Base-by-base conservation (phyloP, 305 asterid genomes). In the Salvia sclarea region DNA sequence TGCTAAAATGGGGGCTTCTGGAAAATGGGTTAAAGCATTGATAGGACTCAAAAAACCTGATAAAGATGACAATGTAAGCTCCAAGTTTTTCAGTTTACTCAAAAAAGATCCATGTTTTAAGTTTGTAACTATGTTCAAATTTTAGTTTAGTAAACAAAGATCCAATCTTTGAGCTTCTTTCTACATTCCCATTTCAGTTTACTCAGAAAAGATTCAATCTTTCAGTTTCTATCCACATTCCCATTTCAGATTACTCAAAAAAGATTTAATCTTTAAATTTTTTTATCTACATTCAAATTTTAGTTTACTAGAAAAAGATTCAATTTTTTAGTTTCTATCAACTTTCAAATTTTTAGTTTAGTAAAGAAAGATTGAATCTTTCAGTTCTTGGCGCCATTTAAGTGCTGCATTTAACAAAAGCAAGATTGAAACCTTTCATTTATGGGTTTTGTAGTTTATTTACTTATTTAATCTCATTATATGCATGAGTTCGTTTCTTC, bases 21-120 rank as follows among this genome's bases (percentile, higher is more conserved):
- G 92, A 57, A 92, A 86, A 77, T 92, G 98, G 98, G 86, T 92
- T 38, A 92, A 90, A 76, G 85, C 91, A 16, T 50, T 92, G 77
- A 81, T 88, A 52, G 96, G 98, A n/a, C 75, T 80, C 75, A 92
- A 83, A 83, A 92, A 92, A 68, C 72, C 81, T 35, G 92, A 88
- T 48, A 92, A 85, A 72, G 93, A 89, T 28, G 93, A 85, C 59
- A 68, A 75, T 72, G 98, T 89, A 82, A 85, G 94, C 85, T 69
- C 73, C 35, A 37, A 33, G 20, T 12, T 57, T 54, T 54, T n/a
- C n/a, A 7, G 8, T 21, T 17, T 4, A 14, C 0, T 17, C 10
- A 0, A 47, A 13, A 9, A 45, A 33, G 9, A 33, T 33, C 7
- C 38, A 33, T 5, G 6, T 6, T 64, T 56, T 45, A 5, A 13